A percentile compares a stretch with the other conserved stretches of the same genome.
phyloP scores from a whole-genome alignment of 805 yeast species.

The Maudiozyma bulderi region DNA sequence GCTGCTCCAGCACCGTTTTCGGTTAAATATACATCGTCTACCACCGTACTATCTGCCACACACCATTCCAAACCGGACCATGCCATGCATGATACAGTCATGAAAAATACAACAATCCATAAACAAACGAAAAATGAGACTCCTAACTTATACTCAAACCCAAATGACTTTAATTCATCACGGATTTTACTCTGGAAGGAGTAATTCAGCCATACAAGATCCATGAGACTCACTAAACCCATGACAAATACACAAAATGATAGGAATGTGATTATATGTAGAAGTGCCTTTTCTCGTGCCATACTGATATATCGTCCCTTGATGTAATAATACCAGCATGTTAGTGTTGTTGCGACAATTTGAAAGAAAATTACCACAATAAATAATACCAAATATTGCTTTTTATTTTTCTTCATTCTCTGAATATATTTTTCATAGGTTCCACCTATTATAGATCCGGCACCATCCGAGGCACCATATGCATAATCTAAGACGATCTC shows the following conservation, averaged over 20 bases:
- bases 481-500: slow-evolving; percentile 25
- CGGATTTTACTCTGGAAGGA: slow-evolving; percentile 14
- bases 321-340: slow-evolving; percentile 21
- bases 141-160: slow-evolving; percentile 22
- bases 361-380: slow-evolving; percentile 11
- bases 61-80: slow-evolving; percentile 32
- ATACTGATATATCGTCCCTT: slow-evolving; percentile 18
- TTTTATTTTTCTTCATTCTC: slow-evolving; percentile 7
- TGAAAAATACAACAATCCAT: slow-evolving; percentile 15
- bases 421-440: slow-evolving; percentile 12
- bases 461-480: slow-evolving; percentile 10
- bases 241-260: slow-evolving; percentile 16
- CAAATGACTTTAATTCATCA: slow-evolving; percentile 19
- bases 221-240: slow-evolving; percentile 13
- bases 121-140: slow-evolving; percentile 18
- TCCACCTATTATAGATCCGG: background rate
- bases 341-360: slow-evolving; percentile 6
- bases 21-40: background rate
- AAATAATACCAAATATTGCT: slow-evolving; percentile 12
- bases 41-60: slow-evolving; percentile 9
- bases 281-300: slow-evolving; percentile 13
- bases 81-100: slow-evolving; percentile 17
- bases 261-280: slow-evolving; percentile 19
- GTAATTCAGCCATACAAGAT: slow-evolving; percentile 12
- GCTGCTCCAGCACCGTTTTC: background rate